These are phyloP conservation scores for Arabidopsis arenosa DNA, from an alignment of 345 rosid genomes.

Conservation along the genomic window DNA sequence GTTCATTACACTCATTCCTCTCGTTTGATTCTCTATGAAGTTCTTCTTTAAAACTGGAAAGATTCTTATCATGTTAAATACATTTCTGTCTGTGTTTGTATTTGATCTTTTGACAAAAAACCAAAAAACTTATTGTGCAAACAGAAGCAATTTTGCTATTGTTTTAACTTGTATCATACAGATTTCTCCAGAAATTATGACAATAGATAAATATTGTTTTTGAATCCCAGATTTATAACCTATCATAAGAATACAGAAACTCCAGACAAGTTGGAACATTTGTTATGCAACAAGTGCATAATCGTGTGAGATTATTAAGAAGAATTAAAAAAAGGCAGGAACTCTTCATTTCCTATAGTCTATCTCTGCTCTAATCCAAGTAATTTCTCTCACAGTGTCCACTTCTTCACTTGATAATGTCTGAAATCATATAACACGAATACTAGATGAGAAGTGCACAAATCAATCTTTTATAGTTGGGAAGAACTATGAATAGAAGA, in stretches of 20 bases:
- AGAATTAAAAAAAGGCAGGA: not conserved
- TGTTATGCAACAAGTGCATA: constrained; percentile 10
- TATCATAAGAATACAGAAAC: constrained; percentile 12
- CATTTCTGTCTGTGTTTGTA: constrained; percentile 12
- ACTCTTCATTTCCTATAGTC: constrained; percentile 14
- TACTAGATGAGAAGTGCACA: constrained; percentile 19
- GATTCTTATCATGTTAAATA: constrained; percentile 29
- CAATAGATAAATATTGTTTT: not conserved
- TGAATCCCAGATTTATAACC: not conserved
- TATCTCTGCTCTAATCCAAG: constrained; percentile 21
- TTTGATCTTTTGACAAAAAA: constrained; percentile 13
- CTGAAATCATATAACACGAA: constrained; percentile 29
- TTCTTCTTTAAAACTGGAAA: constrained; percentile 17
- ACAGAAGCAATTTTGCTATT: constrained; percentile 14
- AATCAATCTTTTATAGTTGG: constrained; percentile 16
- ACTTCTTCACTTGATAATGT: constrained; percentile 25
- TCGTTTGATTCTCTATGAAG: constrained; percentile 4
- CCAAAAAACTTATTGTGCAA: constrained; percentile 1
- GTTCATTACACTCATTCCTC: constrained; percentile 27
- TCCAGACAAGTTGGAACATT: not conserved
- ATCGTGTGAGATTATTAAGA: constrained; percentile 24
- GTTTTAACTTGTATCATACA: constrained; percentile 19
- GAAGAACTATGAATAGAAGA: constrained; percentile 8
- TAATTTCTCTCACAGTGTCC: not conserved
- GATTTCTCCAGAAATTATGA: constrained; percentile 11